A percentile compares a stretch with the other conserved stretches of the same genome.
phyloP scores from a whole-genome alignment of 805 yeast genomes.

The Ogataea wickerhamii region DNA sequence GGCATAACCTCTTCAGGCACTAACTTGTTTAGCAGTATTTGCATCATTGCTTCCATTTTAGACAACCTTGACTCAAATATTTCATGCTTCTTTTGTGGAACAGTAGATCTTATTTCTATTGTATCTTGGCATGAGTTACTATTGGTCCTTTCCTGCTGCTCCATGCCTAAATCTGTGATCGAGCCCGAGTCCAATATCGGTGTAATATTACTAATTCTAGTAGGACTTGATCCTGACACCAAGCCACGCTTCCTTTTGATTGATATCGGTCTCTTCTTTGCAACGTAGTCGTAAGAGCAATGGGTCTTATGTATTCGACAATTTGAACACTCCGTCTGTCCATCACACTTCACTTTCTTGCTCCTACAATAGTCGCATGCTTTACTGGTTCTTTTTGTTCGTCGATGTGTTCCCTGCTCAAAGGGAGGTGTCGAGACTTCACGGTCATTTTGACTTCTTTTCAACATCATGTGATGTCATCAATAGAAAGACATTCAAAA shows the following conservation, averaged over 20 bases:
- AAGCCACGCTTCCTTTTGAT: constrained; percentile 2
- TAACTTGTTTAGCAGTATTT: constrained; percentile 24
- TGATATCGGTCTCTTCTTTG: constrained; percentile 24
- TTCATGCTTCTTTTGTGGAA: neutral
- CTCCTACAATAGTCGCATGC: constrained; percentile 51
- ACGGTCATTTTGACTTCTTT: neutral
- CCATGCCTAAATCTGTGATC: neutral
- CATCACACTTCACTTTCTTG: constrained; percentile 51
- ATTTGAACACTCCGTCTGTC: constrained; percentile 39
- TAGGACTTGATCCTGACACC: neutral
- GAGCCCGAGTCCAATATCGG: neutral
- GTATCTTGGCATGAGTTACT: neutral
- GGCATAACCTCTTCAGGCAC: constrained; percentile 7
- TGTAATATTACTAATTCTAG: neutral
- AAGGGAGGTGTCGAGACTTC: neutral
- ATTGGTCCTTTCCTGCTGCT: neutral
- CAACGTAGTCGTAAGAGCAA: constrained; percentile 37
- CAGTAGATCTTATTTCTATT: neutral
- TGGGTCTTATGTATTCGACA: constrained; percentile 34
- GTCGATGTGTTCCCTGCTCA: neutral
- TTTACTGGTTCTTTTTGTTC: constrained; percentile 33
- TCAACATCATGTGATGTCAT: neutral
- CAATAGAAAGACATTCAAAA: neutral
- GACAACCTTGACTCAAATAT: constrained; percentile 29
- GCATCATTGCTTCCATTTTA: constrained; percentile 34